A percentile compares a stretch with the other conserved stretches of the same genome.
These are phyloP conservation scores for Dipteronia dyeriana DNA, from an alignment of 345 rosid species.

Conservation along the genomic window DNA sequence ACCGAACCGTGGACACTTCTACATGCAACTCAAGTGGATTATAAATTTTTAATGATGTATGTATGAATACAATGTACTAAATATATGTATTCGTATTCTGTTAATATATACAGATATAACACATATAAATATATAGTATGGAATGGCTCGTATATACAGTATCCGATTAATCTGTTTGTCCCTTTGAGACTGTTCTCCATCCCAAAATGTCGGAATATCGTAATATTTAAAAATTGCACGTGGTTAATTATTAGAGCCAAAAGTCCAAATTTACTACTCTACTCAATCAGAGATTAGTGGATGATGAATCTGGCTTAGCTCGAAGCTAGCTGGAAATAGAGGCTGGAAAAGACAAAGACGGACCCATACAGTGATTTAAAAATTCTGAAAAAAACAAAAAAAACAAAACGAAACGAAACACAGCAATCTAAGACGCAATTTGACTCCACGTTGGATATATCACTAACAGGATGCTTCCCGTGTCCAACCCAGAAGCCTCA, in stretches of 20 bases:
- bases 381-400: neutral
- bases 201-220: no score
- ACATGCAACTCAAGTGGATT: no score
- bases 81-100: no score
- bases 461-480: neutral
- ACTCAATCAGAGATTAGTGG: neutral
- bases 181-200: no score
- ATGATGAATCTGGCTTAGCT: neutral
- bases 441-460: neutral
- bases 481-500: constrained; percentile 10
- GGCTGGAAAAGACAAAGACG: neutral
- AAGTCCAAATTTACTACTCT: neutral
- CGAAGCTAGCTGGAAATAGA: neutral
- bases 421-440: neutral
- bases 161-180: no score
- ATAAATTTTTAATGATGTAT: no score
- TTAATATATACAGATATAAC: no score
- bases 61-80: no score
- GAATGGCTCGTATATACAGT: no score
- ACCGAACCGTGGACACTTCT: no score
- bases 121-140: no score
- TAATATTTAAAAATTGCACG: neutral
- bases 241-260: neutral
- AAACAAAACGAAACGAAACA: no score
- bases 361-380: neutral